phyloP scores from a whole-genome alignment of 2,329 filamentous ascomycete genomes.

The Trichoderma sp. region DNA sequence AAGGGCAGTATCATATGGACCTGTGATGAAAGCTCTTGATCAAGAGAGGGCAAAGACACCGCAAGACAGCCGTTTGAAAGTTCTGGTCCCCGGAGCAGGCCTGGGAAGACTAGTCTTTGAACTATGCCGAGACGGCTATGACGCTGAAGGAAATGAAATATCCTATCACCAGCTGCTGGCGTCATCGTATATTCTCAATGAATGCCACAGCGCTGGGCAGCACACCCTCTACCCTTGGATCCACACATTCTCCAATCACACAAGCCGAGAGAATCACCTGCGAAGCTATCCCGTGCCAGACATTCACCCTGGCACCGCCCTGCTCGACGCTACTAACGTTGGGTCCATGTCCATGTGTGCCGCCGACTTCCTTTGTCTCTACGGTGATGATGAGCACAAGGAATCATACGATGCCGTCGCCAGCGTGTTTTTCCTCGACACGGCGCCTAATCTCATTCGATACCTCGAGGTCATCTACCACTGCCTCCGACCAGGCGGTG shows the following conservation, averaged over 20 bases:
- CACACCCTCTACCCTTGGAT: constrained; percentile 85
- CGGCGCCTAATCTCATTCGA: constrained; percentile 86
- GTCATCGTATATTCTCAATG: constrained; percentile 76
- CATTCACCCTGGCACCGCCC: constrained; percentile 66
- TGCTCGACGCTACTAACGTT: constrained; percentile 45
- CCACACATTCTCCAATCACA: constrained; percentile 85
- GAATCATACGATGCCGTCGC: constrained; percentile 78
- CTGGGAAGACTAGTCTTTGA: constrained; percentile 90
- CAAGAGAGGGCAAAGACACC: constrained; percentile 45
- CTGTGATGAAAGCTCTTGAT: constrained; percentile 69
- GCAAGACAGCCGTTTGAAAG: constrained; percentile 54
- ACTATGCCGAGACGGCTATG: constrained; percentile 72
- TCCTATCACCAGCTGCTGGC: constrained; percentile 96
- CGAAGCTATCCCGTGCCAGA: constrained; percentile 77
- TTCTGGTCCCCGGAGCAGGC: constrained; percentile 89
- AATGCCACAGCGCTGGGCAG: constrained; percentile 60
- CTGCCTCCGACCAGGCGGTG: constrained; percentile 75
- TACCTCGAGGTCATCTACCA: constrained; percentile 84
- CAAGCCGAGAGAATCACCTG: constrained; percentile 73
- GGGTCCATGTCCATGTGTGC: constrained; percentile 91
- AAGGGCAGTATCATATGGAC: constrained; percentile 75
- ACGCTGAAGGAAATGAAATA: constrained; percentile 89
- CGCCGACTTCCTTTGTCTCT: constrained; percentile 89
- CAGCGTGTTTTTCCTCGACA: constrained; percentile 96
- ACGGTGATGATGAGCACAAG: constrained; percentile 65